Conservation (phyloP, 768 basidiomycete genomes). For the Boletus insuetus region DNA sequence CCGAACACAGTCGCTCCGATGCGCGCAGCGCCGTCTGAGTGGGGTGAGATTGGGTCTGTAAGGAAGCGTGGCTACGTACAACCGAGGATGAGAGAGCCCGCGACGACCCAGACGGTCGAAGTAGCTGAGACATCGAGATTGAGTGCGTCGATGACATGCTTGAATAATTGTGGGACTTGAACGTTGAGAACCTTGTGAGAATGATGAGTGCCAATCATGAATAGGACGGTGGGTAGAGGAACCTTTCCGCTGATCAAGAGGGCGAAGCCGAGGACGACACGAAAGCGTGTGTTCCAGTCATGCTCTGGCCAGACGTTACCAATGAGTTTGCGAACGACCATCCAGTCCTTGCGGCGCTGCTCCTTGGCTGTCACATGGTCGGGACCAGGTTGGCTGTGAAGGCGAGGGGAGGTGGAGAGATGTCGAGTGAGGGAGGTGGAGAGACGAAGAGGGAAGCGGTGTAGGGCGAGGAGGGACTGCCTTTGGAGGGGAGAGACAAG, state of each 20-base stretch:
- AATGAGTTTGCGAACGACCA: constrained; percentile 77
- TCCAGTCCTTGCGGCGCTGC: constrained; percentile 81
- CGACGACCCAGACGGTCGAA: constrained; percentile 87
- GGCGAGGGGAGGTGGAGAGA: constrained; percentile 19
- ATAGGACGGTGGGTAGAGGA: constrained; percentile 9
- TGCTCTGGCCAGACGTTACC: constrained; percentile 90
- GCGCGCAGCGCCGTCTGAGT: constrained; percentile 82
- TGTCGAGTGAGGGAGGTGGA: neutral
- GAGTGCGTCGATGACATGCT: constrained; percentile 82
- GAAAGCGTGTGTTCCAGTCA: constrained; percentile 76
- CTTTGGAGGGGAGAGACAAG: neutral
- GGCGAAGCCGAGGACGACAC: constrained; percentile 79
- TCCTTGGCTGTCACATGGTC: constrained; percentile 31
- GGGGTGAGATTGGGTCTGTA: neutral
- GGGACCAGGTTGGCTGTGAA: constrained; percentile 1
- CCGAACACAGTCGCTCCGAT: constrained; percentile 87
- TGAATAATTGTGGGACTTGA: constrained; percentile 97
- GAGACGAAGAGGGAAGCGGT: neutral
- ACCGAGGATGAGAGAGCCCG: constrained; percentile 85
- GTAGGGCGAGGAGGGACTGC: constrained; percentile 5
- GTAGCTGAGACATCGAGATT: constrained; percentile 75
- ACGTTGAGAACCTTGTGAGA: constrained; percentile 81
- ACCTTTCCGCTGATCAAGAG: constrained; percentile 88
- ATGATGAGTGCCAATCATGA: neutral
- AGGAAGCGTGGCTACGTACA: constrained; percentile 54